Percentiles rank a stretch among this genome's conserved stretches.
These are phyloP conservation scores for Trichoderma citrinoviride DNA, from an alignment of 2,329 filamentous ascomycete genomes.

Conservation along the genomic window DNA sequence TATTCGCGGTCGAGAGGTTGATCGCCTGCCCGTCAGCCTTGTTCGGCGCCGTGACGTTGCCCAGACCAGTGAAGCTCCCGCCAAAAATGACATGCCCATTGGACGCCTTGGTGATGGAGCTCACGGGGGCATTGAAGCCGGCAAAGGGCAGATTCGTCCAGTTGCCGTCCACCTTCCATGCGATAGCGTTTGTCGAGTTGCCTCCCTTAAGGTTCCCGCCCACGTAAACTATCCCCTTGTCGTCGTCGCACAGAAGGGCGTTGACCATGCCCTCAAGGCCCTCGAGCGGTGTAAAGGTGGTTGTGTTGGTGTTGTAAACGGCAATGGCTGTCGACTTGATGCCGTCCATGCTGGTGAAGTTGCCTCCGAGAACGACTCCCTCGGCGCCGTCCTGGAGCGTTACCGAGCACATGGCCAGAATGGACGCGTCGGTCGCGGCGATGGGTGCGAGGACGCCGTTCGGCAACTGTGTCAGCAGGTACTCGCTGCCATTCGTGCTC, in stretches of 20 bases:
- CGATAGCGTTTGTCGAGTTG: constrained; percentile 86
- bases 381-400: constrained; percentile 62
- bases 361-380: constrained; percentile 85
- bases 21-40: constrained; percentile 73
- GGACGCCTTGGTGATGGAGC: constrained; percentile 74
- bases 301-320: constrained; percentile 71
- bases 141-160: constrained; percentile 85
- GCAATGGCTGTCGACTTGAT: constrained; percentile 76
- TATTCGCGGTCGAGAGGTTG: constrained; percentile 76
- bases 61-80: constrained; percentile 82
- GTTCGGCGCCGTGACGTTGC: constrained; percentile 69
- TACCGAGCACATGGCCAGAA: constrained; percentile 84
- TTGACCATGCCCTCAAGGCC: constrained; percentile 82
- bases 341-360: constrained; percentile 87
- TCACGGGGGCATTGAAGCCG: constrained; percentile 91
- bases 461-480: constrained; percentile 76
- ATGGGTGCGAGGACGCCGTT: constrained; percentile 79
- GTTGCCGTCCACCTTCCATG: constrained; percentile 66
- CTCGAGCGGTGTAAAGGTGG: constrained; percentile 67
- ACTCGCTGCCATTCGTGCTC: constrained; percentile 73
- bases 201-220: constrained; percentile 79
- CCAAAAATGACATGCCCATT: constrained; percentile 90
- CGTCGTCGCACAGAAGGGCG: constrained; percentile 76
- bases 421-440: constrained; percentile 75
- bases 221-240: constrained; percentile 78